Base-by-base conservation (phyloP, 305 asterid genomes). In the Plantago coronopus region DNA sequence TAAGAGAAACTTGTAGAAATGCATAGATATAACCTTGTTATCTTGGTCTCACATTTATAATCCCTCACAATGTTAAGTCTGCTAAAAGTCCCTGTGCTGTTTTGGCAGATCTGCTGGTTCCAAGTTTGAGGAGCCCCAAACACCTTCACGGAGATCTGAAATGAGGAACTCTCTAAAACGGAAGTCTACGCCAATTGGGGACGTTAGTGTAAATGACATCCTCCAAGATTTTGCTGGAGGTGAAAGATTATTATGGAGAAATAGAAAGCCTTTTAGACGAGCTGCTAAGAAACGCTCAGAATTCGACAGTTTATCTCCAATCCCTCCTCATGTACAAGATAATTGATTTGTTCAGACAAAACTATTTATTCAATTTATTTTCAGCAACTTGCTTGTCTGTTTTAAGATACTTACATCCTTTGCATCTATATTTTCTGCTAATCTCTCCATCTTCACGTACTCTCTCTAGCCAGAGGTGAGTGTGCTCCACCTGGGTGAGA, bases 111-210 rank as follows among this genome's bases (percentile, higher is more conserved):
- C 64, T 40, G 48, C 69, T 4, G 72, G 66, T 69, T 68, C 74
- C 62, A 89, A 77, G 71, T 78, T 75, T 23, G 93, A 83, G 68
- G 96, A 80, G 81, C 96, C 97, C 45, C 96, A 89, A 62, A 91
- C 98, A 13, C 98, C 97, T 29, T 79, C 82, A 22, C 76, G 89
- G 62, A 76, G 78, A 20, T 74, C 75, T 2, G 95, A 91, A 37
- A 53, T 72, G 64, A 80, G 82, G 76, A 81, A 67, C 68, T 72
- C 76, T 12, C 68, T 69, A 54, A 89, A 68, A 57, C 22, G 62
- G n/a, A 77, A 69, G 57, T 59, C 81, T 48, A 51, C 22, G 58
- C 66, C 70, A 46, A 63, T 29, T 21, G 74, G 18, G 62, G 74
- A 19, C 5, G 63, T 17, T 62, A 79, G 69, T 29, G 45, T 65